phyloP scores from a whole-genome alignment of 495 filamentous ascomycete genomes.

The Penicillium manginii region DNA sequence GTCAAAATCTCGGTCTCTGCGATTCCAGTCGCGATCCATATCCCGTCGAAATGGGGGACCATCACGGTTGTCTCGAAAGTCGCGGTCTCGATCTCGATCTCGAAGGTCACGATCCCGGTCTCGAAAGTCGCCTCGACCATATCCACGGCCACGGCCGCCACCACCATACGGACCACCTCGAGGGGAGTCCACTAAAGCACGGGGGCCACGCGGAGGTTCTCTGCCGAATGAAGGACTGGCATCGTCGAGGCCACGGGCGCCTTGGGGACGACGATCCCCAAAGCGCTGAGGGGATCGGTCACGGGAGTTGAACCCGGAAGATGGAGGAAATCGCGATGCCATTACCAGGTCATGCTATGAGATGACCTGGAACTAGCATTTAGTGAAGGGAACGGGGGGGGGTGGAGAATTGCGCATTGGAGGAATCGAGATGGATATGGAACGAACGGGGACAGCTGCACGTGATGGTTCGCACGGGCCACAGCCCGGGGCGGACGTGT shows the following conservation, averaged over 20 bases:
- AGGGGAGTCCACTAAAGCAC: slow-evolving; percentile 67
- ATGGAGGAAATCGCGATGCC: slow-evolving; percentile 50
- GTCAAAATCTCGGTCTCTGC: slow-evolving; percentile 49
- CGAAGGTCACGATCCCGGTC: slow-evolving; percentile 59
- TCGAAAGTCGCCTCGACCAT: slow-evolving; percentile 63
- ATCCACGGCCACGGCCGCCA: slow-evolving; percentile 48
- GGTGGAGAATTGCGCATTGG: neutral
- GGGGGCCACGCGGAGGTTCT: slow-evolving; percentile 72
- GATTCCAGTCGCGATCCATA: slow-evolving; percentile 45
- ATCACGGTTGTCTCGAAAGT: slow-evolving; percentile 47
- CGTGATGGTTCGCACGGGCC: slow-evolving; percentile 7
- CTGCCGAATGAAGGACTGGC: slow-evolving; percentile 43
- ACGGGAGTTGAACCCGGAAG: slow-evolving; percentile 53
- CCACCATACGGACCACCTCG: slow-evolving; percentile 53
- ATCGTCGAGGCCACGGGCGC: slow-evolving; percentile 46
- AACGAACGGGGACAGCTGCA: slow-evolving; percentile 6
- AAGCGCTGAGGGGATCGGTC: slow-evolving; percentile 53
- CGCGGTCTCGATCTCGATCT: slow-evolving; percentile 47
- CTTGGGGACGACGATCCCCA: slow-evolving; percentile 48
- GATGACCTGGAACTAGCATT: slow-evolving; percentile 19
- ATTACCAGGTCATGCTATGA: slow-evolving; percentile 54
- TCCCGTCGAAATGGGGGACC: slow-evolving; percentile 43
- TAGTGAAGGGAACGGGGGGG: slow-evolving; percentile 1
- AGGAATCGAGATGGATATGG: slow-evolving; percentile 11
- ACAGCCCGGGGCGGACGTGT: slow-evolving; percentile 1